Base-by-base conservation (phyloP, 345 rosid species). In the Ricinus communis region DNA sequence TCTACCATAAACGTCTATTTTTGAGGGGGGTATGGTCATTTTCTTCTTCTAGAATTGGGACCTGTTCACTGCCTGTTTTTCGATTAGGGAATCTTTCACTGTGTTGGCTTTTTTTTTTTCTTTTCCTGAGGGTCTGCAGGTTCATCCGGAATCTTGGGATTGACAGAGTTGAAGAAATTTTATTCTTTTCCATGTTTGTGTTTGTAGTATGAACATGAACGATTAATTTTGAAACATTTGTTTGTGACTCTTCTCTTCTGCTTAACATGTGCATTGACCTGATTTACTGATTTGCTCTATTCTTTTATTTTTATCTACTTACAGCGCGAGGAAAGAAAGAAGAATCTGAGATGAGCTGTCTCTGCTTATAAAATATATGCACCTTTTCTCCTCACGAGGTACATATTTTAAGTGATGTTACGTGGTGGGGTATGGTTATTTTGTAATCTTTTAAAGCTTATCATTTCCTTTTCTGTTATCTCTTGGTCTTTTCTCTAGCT, bases 71-170 rank as follows among this genome's bases (percentile, higher is more conserved):
- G 78, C 71, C 61, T 43, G 49, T 64, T 59, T 43, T 55, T 59
- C 76, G 58, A 80, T 33, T 47, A 18, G 82, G 77, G 84, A 78
- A 80, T 80, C 88, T 73, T 62, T 69, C 71, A 27, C 50, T 9
- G 51, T 38, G 21, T 22, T 47, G 30, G 5, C 79, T 73, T 65
- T 11, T 43, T 4, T 76, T 55, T 55, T 62, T 47, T 66, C 66
- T 55, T 62, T 47, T 66, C 66, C 1, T 24, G 61, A 60, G 27
- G 71, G 55, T 66, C 77, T 67, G 72, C 41, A 46, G 49, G 36
- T 74, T 77, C 74, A 13, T 60, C 50, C 24, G 72, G 79, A 76
- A 79, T 74, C 80, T 77, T 61, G 59, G 60, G 75, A 71, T 74
- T 70, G 67, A 58, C 79, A 43, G 61, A 55, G n/a, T 60, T 64